Evolutionary conservation across 352 stramenopile species (phyloP), one percentile per base, ranked within the genome.

Genomic region (Pythium myriotylum): DNA sequence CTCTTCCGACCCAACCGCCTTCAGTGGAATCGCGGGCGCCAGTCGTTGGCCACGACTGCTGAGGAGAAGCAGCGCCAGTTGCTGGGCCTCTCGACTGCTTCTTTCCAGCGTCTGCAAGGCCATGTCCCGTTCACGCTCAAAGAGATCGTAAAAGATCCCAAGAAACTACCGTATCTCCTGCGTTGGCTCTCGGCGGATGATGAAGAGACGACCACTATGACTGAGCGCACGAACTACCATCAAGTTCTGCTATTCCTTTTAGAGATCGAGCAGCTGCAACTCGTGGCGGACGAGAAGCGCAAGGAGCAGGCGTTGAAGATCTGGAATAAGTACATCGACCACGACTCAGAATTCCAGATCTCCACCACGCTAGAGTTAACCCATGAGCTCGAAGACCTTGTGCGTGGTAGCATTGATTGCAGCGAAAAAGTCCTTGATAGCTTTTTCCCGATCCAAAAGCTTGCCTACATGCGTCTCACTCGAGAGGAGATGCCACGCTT

Each of bases 321-420:
- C 59, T 95, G 83, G 81, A 54, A 84, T 70, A 95, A 95, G 70
- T 95, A 95, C 72, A 87, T 95, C 46, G 79, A 89, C 65, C 74
- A 80, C 43, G 54, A 65, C 27, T 93, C 86, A 54, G 84, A 93
- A 70, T 95, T 93, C 48, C 70, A 92, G 73, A 95, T 95, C 61
- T 73, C 84, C 6, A 76, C 79, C 32, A 94, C 86, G 27, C 73
- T 95, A 23, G 83, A 94, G 56, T 76, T 93, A 27, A 93, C 86
- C 1, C 52, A 74, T 7, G 84, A 93, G 53, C 70, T 95, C 7
- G 78, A 94, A 61, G 76, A 83, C 53, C 70, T 93, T 13, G 86
- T 95, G 33, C 77, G 76, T n/a, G 71, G 86, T 32, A 91, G 73
- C 48, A 86, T 95, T 40, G 68, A 81, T 40, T 54, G 40, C 35